phyloP scores from a whole-genome alignment of 2,329 filamentous ascomycete genomes.

The Aureobasidium pullulans region DNA sequence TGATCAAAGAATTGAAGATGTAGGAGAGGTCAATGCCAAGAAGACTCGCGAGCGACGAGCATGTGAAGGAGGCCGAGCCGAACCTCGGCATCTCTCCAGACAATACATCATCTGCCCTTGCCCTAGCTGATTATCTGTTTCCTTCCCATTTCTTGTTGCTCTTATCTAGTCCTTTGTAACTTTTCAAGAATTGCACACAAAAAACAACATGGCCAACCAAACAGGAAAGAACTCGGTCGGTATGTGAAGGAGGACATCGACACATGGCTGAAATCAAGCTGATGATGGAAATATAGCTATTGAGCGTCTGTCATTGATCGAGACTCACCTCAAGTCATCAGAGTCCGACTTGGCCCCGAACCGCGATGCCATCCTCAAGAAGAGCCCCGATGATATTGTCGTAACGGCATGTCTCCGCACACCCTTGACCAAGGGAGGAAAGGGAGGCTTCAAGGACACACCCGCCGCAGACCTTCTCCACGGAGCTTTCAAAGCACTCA shows the following conservation, averaged over 20 bases:
- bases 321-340: constrained; percentile 42
- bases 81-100: constrained; percentile 8
- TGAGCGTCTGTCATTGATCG: constrained; percentile 53
- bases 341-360: constrained; percentile 31
- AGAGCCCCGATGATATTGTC: constrained; percentile 65
- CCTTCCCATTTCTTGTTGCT: background rate
- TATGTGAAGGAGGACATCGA: background rate
- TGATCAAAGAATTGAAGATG: background rate
- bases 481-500: constrained; percentile 71
- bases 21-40: background rate
- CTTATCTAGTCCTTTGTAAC: background rate
- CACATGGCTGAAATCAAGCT: background rate
- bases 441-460: constrained; percentile 94
- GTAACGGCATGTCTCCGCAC: constrained; percentile 89
- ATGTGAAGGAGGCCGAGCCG: constrained; percentile 8
- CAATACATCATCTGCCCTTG: constrained; percentile 5
- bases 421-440: constrained; percentile 85
- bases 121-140: background rate
- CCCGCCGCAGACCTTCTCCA: constrained; percentile 76
- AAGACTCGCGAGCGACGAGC: background rate
- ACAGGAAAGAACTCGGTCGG: constrained; percentile 13
- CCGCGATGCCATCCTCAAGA: constrained; percentile 38
- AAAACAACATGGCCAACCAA: constrained; percentile 13
- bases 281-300: constrained; percentile 36
- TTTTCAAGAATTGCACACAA: background rate